phyloP scores from a whole-genome alignment of 495 filamentous ascomycete genomes.

The Penicillium canescens region DNA sequence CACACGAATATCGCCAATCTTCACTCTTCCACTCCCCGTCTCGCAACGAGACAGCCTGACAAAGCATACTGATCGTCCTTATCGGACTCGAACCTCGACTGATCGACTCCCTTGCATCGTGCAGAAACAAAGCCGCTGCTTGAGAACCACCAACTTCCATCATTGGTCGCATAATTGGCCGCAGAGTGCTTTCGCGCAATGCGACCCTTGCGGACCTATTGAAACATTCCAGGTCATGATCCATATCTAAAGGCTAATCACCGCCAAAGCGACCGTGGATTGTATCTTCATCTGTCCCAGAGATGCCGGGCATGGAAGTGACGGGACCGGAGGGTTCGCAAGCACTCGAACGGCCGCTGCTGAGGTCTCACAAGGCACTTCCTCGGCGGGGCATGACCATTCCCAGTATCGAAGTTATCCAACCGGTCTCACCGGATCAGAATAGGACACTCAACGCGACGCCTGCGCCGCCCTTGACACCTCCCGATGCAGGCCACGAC shows the following conservation, averaged over 20 bases:
- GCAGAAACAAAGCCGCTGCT: slow-evolving; percentile 9
- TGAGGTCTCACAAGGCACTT: slow-evolving; percentile 50
- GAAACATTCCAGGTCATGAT: slow-evolving; percentile 8
- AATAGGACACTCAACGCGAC: slow-evolving; percentile 25
- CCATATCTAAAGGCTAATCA: background rate
- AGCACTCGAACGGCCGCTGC: slow-evolving; percentile 30
- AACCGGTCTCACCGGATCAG: slow-evolving; percentile 26
- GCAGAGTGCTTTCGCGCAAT: slow-evolving; percentile 10
- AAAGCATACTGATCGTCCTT: background rate
- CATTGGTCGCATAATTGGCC: slow-evolving; percentile 4
- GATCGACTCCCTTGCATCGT: slow-evolving; percentile 23
- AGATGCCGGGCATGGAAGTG: slow-evolving; percentile 42
- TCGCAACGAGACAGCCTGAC: background rate
- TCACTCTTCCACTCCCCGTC: slow-evolving; percentile 2
- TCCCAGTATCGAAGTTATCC: slow-evolving; percentile 24
- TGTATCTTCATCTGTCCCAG: background rate
- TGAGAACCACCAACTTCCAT: slow-evolving; percentile 11
- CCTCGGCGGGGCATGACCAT: slow-evolving; percentile 35
- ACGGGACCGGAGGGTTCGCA: slow-evolving; percentile 33
- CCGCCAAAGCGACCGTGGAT: background rate
- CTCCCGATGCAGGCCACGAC: slow-evolving; percentile 32
- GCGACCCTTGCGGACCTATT: slow-evolving; percentile 13
- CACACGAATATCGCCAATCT: slow-evolving; percentile 2
- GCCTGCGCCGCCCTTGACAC: slow-evolving; percentile 41
- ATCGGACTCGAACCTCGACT: slow-evolving; percentile 7